Evolutionary conservation across 1,139 yeast species (phyloP), one percentile per base, ranked within the genome.

Genomic region (Yamadazyma diospyri): DNA sequence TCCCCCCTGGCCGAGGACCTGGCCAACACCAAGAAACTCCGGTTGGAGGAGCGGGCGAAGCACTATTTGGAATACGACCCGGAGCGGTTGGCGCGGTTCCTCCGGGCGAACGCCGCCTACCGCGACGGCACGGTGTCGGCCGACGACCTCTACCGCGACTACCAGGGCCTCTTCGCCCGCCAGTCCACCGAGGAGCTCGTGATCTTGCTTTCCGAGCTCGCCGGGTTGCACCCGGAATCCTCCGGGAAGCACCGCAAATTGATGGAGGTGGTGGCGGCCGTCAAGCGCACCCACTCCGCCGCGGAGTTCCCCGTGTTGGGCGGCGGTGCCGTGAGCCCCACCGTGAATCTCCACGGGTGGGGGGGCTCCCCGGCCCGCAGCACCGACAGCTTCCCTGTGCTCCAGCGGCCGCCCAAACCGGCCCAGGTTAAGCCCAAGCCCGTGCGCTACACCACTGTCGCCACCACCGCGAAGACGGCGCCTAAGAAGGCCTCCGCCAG

Each of bases 31-130:
- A 82, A 79, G 43, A 71, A 65, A 45, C 64, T 70, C 52, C 69
- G 96, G 42, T 67, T 88, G 26, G 94, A 84, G 43, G 95, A 87
- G 53, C 70, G 96, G 48, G 96, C 95, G 1, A 79, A 81, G 52
- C 87, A 81, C 53, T 83, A 83, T 50, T 61, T 85, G 37, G 69
- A 74, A 34, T 77, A 81, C 43, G 71, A 79, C 23, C 57, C 59
- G 5, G 54, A 57, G 8, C 64, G 65, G 22, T 66, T 78, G 43
- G 59, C 65, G 9, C 53, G 61, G 34, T 87, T 87, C 51, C 53
- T 58, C 19, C 57, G 59, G 2, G 41, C 75, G 14, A 84, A 81
- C 50, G 59, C 60, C 15, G 54, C 62, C 10, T 86, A 63, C 51
- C 64, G 67, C 31, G 57, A 68, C 19, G 67, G 70, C 32, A 59